Evolutionary conservation across 108 stramenopile species (phyloP), one percentile per base, ranked within the genome.

Genomic region (Aureococcus anophagefferens): DNA sequence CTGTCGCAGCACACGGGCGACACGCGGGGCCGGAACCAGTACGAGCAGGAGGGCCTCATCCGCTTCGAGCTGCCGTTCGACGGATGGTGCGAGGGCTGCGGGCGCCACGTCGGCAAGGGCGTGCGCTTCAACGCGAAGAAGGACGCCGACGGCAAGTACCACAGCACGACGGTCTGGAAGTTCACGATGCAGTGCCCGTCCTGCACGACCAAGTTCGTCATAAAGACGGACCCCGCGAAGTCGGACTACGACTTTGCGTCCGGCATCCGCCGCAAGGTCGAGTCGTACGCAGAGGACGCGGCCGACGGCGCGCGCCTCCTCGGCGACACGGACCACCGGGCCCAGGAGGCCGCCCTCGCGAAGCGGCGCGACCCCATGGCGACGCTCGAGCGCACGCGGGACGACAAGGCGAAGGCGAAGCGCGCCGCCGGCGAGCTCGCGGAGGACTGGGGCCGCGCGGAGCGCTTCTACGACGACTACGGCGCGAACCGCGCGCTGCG

Each of bases 61-160:
- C 74, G 82, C 71, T 83, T 83, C 68, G 82, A 83, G 74, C 68
- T 83, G 3, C 82, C 82, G 5, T 76, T 75, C 15, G 78, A 83
- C 65, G 78, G 63, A 16, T 83, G 82, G 82, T 83, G 82, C 69
- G 25, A 18, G 51, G 25, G 25, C 21, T 59, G 51, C 25, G 14
- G 21, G 17, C 51, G 51, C 21, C 51, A 59, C 25, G 51, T 59
- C 7, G 51, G 7, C 21, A 59, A 59, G 51, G 51, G 51, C 51
- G 51, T 59, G 21, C 81, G 82, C 28, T 83, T 82, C 68, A 83
- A 83, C 64, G 82, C 82, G 13, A 81, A 76, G 35, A 83, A 83
- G 63, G 79, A 79, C 15, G 72, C 79, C 59, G 81, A 75, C 33
- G 82, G 82, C 30, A 77, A 76, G 30, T 83, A 83, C 68, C 81